Evolutionary conservation across 2,329 filamentous ascomycete species (phyloP).

Genomic region (Aspergillus japonicus): DNA sequence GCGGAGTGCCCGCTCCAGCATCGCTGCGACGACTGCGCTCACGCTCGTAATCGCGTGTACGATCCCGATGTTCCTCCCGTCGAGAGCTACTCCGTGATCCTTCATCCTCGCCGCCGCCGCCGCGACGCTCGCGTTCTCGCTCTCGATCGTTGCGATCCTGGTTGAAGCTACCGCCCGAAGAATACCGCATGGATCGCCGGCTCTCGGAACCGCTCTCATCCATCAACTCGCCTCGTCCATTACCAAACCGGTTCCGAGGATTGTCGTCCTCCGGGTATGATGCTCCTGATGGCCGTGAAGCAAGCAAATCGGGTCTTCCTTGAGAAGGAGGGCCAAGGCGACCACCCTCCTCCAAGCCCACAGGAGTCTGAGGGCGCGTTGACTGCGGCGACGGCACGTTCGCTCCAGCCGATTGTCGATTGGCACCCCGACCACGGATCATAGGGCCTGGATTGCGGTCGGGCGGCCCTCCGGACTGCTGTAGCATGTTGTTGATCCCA

Average conservation of each 20-base stretch:
- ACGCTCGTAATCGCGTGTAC: slow-evolving; percentile 32
- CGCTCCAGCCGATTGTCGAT: slow-evolving; percentile 32
- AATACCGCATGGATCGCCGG: slow-evolving; percentile 33
- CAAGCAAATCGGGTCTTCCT: slow-evolving; percentile 36
- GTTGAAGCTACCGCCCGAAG: slow-evolving; percentile 19
- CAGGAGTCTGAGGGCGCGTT: slow-evolving; percentile 33
- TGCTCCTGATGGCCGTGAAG: slow-evolving; percentile 24
- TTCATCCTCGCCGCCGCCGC: slow-evolving; percentile 28
- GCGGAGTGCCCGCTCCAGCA: slow-evolving; percentile 20
- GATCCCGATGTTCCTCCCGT: slow-evolving; percentile 40
- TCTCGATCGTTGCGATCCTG: slow-evolving; percentile 27
- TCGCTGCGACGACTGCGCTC: slow-evolving; percentile 38
- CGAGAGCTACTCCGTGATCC: slow-evolving; percentile 27
- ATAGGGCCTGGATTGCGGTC: slow-evolving; percentile 37
- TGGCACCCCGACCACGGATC: slow-evolving; percentile 42
- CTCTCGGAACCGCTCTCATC: slow-evolving; percentile 37
- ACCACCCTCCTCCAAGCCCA: slow-evolving; percentile 25
- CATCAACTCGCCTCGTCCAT: slow-evolving; percentile 34
- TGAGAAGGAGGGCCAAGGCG: slow-evolving; percentile 20
- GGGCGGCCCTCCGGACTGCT: slow-evolving; percentile 40
- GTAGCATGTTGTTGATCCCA: slow-evolving; percentile 48
- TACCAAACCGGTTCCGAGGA: slow-evolving; percentile 27
- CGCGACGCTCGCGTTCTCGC: slow-evolving; percentile 27
- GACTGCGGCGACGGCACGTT: slow-evolving; percentile 34
- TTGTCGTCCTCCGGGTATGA: slow-evolving; percentile 28